Base-by-base conservation (phyloP, 2,329 filamentous ascomycete genomes). In the Trichoderma polysporum region DNA sequence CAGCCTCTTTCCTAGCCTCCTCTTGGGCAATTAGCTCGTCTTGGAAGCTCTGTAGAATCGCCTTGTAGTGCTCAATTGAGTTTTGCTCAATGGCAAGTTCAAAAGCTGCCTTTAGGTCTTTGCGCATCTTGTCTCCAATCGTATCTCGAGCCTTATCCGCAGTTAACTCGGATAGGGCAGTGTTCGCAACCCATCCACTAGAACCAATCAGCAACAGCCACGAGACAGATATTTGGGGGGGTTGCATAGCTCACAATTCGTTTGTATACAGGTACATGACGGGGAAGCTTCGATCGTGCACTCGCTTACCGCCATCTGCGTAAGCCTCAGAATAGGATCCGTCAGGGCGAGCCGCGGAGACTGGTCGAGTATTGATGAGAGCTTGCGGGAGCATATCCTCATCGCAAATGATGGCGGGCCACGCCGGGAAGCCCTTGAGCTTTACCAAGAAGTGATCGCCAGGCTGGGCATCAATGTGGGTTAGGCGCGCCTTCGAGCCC, bases 261-360 rank as follows among this genome's bases (percentile, higher is more conserved):
- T 98, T 97, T 41, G 94, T 97, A 70, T 88, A 85, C 59, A 98
- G 82, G 77, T 97, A 98, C 94, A 98, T 97, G 75, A 98, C 89
- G 5, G 94, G 92, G 77, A 93, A 98, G 33, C 91, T 93, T 70
- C 94, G 88, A 79, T 97, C 93, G 69, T 90, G 87, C 49, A 87
- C 89, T 71, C 93, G 91, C 83, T 95, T 95, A 73, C 92, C 94
- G 68, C 91, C 94, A 73, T 97, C 93, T 47, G 89, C 88, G 76
- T 92, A 97, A 70, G 94, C 91, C 68, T 93, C 92, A 63, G 92
- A 89, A 78, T 95, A 97, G 47, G 90, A 91, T 67, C 94, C 94
- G 78, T 98, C 94, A 25, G 87, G 81, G 67, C 91, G 88, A 73
- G 88, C 89, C 25, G 94, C 93, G 52, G 92, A 93, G 62, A 97